These are phyloP conservation scores for Fusarium palustre DNA, from an alignment of 2,329 filamentous ascomycete species.

Conservation along the genomic window DNA sequence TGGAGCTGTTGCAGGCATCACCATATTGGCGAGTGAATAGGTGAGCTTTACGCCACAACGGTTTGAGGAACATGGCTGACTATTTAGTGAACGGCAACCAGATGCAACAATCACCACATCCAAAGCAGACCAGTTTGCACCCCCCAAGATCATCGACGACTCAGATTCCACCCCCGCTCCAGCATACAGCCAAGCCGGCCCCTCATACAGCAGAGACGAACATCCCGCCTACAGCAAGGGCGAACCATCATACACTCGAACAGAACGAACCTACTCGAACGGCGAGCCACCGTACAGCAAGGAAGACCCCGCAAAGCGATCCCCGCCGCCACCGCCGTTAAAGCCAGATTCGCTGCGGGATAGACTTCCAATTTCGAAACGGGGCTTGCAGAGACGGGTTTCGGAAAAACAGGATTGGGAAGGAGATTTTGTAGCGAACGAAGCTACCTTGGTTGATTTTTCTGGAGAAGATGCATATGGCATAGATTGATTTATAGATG, in stretches of 20 bases:
- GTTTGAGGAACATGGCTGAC: neutral
- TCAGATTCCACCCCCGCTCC: conserved; percentile 12
- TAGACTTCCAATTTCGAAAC: conserved; percentile 29
- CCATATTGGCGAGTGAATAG: conserved; percentile 37
- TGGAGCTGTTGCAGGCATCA: conserved; percentile 29
- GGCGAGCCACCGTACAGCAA: conserved; percentile 7
- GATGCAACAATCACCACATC: conserved; percentile 26
- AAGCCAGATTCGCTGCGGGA: conserved; percentile 15
- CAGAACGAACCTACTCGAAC: conserved; percentile 10
- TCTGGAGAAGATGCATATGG: conserved; percentile 27
- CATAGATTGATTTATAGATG: conserved; percentile 31
- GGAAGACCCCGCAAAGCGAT: neutral
- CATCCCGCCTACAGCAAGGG: conserved; percentile 14
- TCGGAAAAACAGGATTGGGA: conserved; percentile 33
- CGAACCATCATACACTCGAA: conserved; percentile 6
- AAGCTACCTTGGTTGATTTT: conserved; percentile 40
- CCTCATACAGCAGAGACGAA: conserved; percentile 16
- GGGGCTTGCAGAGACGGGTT: conserved; percentile 22
- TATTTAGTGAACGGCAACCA: conserved; percentile 26
- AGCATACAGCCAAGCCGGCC: conserved; percentile 19
- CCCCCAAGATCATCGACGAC: conserved; percentile 32
- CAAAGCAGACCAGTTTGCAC: conserved; percentile 23
- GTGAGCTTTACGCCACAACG: neutral
- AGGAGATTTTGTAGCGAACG: conserved; percentile 32
- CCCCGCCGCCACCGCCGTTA: neutral